Evolutionary conservation across 805 yeast genomes (phyloP), one percentile per base, ranked within the genome.

Genomic region (Lachancea kluyveri): DNA sequence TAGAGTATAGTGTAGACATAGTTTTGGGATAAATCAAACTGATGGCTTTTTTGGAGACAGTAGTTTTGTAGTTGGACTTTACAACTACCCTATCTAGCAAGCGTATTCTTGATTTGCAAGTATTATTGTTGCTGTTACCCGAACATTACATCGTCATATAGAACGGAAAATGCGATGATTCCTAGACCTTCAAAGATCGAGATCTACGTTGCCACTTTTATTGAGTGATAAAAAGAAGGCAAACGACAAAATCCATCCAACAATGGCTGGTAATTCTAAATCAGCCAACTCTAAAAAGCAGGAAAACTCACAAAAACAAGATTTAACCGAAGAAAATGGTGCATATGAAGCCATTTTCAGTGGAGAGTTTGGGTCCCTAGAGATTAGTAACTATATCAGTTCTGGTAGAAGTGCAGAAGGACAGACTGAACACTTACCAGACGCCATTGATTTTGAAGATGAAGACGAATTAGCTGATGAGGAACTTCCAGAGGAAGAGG

Each of bases 381-480:
- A 57, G 27, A 55, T 57, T 18, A 57, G 58, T 18, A 43, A 40
- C 20, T 48, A 46, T 28, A 48, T 56, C 19, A 50, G 46, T 4
- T 37, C 35, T 5, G 30, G 37, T 3, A 37, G 40, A n/a, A 37
- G 34, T 5, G 68, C 64, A 5, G 70, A 62, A 19, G 78, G 72
- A 12, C 62, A 41, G 12, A 72, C 57, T 62, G 68, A 70, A 33
- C 97, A 88, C 57, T 88, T 92, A 1, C 95, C 75, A 5, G 90
- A 88, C 55, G 98, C 98, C 7, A 65, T 87, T 19, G 97, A 90
- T 57, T 90, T 83, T 53, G 96, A 85, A 50, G 95, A 85, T 53
- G 94, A 84, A 48, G 96, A 88, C 44, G 96, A 88, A 56, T 64
- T 88, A 29, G 96, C 96, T 0, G 96, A 88, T 15, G 96, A 88